phyloP scores from a whole-genome alignment of 176 grass and related monocot species.

The Oryza coarctata region DNA sequence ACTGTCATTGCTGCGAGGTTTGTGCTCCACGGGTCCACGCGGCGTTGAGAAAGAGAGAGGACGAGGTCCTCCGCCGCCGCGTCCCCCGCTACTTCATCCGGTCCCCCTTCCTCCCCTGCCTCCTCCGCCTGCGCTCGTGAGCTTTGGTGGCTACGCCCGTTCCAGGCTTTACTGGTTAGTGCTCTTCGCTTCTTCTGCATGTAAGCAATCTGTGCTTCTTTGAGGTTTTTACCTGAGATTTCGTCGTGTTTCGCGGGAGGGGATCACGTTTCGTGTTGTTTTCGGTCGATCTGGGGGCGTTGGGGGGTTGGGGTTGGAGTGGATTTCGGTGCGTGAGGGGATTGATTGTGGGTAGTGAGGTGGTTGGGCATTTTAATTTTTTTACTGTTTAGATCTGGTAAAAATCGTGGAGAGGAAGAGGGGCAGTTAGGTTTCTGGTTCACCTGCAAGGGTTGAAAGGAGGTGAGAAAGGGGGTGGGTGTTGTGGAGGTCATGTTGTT shows the following conservation, averaged over 20 bases:
- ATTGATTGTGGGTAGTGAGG: neutral
- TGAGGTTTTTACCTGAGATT: neutral
- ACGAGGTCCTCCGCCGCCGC: neutral
- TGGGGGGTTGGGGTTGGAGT: neutral
- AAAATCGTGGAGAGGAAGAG: neutral
- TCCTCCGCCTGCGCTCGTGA: neutral
- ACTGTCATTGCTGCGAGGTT: neutral
- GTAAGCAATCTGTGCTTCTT: neutral
- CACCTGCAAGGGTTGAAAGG: constrained; percentile 19
- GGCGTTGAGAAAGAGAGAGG: neutral
- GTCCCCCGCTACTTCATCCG: neutral
- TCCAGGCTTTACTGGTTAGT: neutral
- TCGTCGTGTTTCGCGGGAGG: neutral
- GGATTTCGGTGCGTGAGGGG: neutral
- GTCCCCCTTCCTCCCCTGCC: too few relatives aligned
- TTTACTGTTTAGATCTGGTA: constrained; percentile 44
- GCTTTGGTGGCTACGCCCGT: neutral
- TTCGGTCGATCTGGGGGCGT: neutral
- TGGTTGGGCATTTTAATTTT: neutral
- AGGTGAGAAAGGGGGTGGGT: neutral
- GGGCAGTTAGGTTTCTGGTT: constrained; percentile 28
- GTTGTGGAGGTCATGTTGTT: constrained; percentile 23
- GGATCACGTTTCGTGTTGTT: neutral
- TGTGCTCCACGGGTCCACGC: neutral
- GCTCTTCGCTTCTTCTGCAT: neutral